These are phyloP conservation scores for Cutaneotrichosporon spelunceum DNA, from an alignment of 1,284 basidiomycete species.

Conservation along the genomic window DNA sequence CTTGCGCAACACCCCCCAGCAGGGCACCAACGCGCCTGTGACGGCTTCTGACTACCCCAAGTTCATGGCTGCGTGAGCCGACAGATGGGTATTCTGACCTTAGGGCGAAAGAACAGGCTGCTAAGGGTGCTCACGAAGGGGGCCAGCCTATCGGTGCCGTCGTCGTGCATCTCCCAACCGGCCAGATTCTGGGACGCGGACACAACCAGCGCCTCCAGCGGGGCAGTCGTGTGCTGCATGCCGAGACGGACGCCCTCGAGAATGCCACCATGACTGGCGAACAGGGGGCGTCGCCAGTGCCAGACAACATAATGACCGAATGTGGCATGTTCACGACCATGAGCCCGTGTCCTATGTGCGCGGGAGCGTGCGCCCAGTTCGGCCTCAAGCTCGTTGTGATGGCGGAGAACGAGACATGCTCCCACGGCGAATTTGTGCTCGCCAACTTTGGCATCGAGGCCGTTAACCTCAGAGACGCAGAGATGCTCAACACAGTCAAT, in stretches of 20 bases:
- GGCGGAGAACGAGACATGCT: conserved; percentile 2
- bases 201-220: conserved; percentile 36
- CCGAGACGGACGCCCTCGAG: conserved; percentile 34
- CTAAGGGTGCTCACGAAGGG: conserved; percentile 26
- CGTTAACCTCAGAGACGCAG: background rate
- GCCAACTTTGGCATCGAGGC: background rate
- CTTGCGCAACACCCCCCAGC: background rate
- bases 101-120: conserved; percentile 31
- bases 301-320: conserved; percentile 20
- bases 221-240: conserved; percentile 31
- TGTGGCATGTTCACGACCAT: conserved; percentile 36
- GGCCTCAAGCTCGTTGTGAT: conserved; percentile 5
- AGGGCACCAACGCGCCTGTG: background rate
- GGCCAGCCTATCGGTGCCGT: conserved; percentile 36
- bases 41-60: conserved; percentile 24
- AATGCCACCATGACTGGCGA: conserved; percentile 29
- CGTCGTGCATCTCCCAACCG: conserved; percentile 35
- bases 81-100: background rate
- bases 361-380: conserved; percentile 3
- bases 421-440: background rate
- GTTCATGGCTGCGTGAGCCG: conserved; percentile 26
- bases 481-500: background rate
- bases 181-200: conserved; percentile 29
- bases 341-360: conserved; percentile 32
- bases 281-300: conserved; percentile 18